These are phyloP conservation scores for Debaryomyces sp. DNA, from an alignment of 1,139 yeast species.

Conservation along the genomic window DNA sequence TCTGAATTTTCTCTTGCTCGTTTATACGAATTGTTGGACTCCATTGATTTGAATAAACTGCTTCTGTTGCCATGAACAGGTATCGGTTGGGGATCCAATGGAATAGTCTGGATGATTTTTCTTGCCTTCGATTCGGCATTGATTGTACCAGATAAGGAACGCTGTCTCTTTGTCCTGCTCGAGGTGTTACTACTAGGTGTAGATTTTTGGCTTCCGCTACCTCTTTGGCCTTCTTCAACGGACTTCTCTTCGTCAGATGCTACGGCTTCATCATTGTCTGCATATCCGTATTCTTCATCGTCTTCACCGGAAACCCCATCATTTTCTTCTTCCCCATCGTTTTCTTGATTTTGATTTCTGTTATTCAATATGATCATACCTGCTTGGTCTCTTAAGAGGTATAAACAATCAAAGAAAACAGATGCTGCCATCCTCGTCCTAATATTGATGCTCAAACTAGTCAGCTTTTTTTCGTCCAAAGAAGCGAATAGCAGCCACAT, in stretches of 20 bases:
- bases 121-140: constrained; percentile 74
- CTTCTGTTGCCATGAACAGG: constrained; percentile 41
- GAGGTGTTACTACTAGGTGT: constrained; percentile 44
- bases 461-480: constrained; percentile 46
- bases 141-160: constrained; percentile 55
- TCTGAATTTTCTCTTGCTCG: background rate
- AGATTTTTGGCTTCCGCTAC: constrained; percentile 30
- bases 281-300: constrained; percentile 25
- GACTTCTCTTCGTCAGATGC: constrained; percentile 25
- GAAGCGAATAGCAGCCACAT: constrained; percentile 86
- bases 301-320: constrained; percentile 22
- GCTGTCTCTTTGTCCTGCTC: constrained; percentile 35
- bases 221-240: constrained; percentile 7
- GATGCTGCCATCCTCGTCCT: constrained; percentile 89
- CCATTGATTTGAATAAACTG: constrained; percentile 43
- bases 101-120: constrained; percentile 72
- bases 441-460: constrained; percentile 53
- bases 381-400: constrained; percentile 80
- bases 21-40: constrained; percentile 32
- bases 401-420: constrained; percentile 86
- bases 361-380: constrained; percentile 73
- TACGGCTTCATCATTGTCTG: constrained; percentile 26
- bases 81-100: constrained; percentile 81
- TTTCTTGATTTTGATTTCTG: constrained; percentile 28
- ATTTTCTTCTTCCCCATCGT: constrained; percentile 23